A percentile compares a stretch with the other conserved stretches of the same genome.
Conservation (phyloP, 2,329 filamentous ascomycete species). For the Aspergillus flavus region DNA sequence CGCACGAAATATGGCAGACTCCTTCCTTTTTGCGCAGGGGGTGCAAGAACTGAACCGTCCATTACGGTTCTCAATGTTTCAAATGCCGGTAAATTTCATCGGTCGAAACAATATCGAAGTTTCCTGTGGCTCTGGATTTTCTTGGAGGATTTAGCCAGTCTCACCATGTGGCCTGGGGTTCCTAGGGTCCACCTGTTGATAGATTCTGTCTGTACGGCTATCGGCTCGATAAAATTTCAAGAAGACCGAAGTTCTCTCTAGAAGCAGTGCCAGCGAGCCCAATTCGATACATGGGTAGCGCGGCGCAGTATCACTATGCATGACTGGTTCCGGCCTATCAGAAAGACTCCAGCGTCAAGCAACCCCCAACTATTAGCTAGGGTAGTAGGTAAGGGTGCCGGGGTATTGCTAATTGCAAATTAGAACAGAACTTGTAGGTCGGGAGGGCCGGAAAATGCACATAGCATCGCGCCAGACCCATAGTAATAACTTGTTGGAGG, state of each 20-base stretch:
- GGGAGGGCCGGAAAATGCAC: constrained; percentile 26
- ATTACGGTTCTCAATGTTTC: constrained; percentile 1
- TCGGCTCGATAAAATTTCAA: constrained; percentile 10
- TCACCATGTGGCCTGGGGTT: constrained; percentile 23
- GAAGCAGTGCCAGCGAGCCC: not conserved
- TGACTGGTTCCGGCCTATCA: constrained; percentile 6
- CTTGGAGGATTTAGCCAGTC: constrained; percentile 3
- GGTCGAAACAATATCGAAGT: not conserved
- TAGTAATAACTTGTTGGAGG: constrained; percentile 25
- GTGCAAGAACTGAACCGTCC: not conserved
- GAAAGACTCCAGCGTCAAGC: constrained; percentile 11
- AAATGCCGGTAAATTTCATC: not conserved
- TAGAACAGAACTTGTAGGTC: constrained; percentile 23
- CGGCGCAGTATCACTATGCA: constrained; percentile 13
- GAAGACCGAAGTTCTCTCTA: not conserved
- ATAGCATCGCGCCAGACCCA: constrained; percentile 25
- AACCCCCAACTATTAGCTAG: constrained; percentile 13
- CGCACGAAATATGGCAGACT: not conserved
- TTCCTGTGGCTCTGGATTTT: not conserved
- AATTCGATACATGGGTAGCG: constrained; percentile 11
- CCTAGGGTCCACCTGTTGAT: constrained; percentile 20
- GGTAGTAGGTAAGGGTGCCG: constrained; percentile 11
- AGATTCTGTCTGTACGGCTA: constrained; percentile 3
- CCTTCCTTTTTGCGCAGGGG: not conserved
- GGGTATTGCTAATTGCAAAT: constrained; percentile 18